A percentile compares a stretch with the other conserved stretches of the same genome.
phyloP scores from a whole-genome alignment of 495 filamentous ascomycete genomes.

The Podospora anserina region DNA sequence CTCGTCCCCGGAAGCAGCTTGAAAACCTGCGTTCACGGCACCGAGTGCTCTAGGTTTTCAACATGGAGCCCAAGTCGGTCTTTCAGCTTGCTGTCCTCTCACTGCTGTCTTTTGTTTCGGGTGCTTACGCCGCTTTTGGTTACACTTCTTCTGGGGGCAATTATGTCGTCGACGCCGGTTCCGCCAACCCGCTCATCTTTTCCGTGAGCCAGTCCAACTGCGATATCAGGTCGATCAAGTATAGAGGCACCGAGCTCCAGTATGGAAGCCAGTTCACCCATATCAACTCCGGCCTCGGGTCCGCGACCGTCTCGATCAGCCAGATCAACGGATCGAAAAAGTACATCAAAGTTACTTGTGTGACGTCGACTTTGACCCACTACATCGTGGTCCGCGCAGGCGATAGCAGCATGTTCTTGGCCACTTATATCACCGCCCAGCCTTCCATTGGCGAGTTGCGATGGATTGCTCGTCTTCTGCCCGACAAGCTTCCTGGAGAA shows the following conservation, averaged over 20 bases:
- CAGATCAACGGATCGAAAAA: slow-evolving; percentile 35
- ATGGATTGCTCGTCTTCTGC: slow-evolving; percentile 60
- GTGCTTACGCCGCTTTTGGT: slow-evolving; percentile 39
- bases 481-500: slow-evolving; percentile 53
- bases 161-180: slow-evolving; percentile 55
- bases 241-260: slow-evolving; percentile 56
- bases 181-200: slow-evolving; percentile 53
- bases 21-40: not conserved
- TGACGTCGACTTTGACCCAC: slow-evolving; percentile 58
- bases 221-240: slow-evolving; percentile 62
- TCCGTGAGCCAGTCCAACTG: slow-evolving; percentile 56
- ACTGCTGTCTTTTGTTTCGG: slow-evolving; percentile 35
- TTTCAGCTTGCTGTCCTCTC: slow-evolving; percentile 28
- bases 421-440: slow-evolving; percentile 59
- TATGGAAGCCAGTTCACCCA: slow-evolving; percentile 52
- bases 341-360: slow-evolving; percentile 62
- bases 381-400: slow-evolving; percentile 61
- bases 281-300: slow-evolving; percentile 59
- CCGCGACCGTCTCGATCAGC: slow-evolving; percentile 55
- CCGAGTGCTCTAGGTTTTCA: slow-evolving; percentile 12
- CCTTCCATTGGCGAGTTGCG: slow-evolving; percentile 61
- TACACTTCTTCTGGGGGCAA: slow-evolving; percentile 42
- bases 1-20: not conserved
- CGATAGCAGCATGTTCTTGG: slow-evolving; percentile 59
- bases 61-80: slow-evolving; percentile 22